Base-by-base conservation (phyloP, 495 filamentous ascomycete genomes). In the Parathielavia appendiculata region DNA sequence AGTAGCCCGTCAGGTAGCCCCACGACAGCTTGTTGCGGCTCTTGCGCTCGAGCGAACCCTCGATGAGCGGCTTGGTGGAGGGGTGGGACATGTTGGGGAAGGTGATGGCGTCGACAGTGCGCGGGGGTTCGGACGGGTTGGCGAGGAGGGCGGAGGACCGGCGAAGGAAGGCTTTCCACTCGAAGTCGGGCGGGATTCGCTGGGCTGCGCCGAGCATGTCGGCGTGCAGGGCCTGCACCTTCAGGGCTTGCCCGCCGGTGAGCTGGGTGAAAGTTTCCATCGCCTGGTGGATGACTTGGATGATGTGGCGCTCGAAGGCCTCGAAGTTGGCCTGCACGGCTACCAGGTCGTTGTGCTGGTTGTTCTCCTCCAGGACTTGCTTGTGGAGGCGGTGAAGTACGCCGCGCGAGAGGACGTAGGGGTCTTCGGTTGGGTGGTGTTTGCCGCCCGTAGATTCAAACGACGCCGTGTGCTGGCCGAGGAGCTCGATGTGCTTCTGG, bases 311-410 rank as follows among this genome's bases (percentile, higher is more conserved):
- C 69, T 98, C 93, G 65, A 98, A 97, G 47, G 84, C 79, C 58
- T 86, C 81, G 71, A 97, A 97, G 69, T 87, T 86, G 71, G 88
- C 85, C 72, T 98, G 93, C 30, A 96, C 87, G 11, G 85, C 80
- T 52, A 98, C 79, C 23, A 97, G 80, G 66, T 97, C 95, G 66
- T 95, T 85, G 44, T 86, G 86, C 72, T 92, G 89, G 75, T 89
- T 92, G 75, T 98, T 98, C 73, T 98, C 93, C 67, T 95, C 92
- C 41, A 87, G 77, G 45, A 97, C 83, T 76, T 98, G 93, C 74
- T 90, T 92, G 76, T 88, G 83, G 17, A 98, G 79, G 30, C 91
- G 83, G 74, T 96, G 79, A 54, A 87, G 74, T 57, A 96, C 84
- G 40, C 88, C 88, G 34, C 91, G 85, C 63, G 86, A 84, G 49